These are phyloP conservation scores for Globisporangium perplexum DNA, from an alignment of 352 stramenopile species.

Conservation along the genomic window DNA sequence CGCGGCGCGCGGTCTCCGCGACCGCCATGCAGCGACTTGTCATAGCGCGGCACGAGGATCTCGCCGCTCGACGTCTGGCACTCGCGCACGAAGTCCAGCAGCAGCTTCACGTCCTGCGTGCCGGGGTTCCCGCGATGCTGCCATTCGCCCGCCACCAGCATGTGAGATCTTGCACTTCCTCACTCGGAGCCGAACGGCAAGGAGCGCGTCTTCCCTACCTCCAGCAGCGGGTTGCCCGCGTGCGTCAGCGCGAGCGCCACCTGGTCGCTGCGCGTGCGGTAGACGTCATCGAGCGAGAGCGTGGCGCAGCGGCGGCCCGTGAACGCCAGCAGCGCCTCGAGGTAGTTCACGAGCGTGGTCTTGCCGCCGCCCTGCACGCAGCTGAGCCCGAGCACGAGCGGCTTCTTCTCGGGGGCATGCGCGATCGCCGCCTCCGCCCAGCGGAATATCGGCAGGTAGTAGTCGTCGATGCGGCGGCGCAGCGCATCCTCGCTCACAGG, in stretches of 20 bases:
- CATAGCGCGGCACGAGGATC: slow-evolving; percentile 63
- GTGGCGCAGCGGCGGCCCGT: slow-evolving; percentile 61
- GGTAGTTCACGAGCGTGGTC: slow-evolving; percentile 69
- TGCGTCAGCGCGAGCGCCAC: slow-evolving; percentile 52
- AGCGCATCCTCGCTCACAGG: slow-evolving; percentile 28
- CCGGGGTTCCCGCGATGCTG: slow-evolving; percentile 80
- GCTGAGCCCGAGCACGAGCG: slow-evolving; percentile 66
- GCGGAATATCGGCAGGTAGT: slow-evolving; percentile 72
- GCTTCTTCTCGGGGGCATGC: neutral
- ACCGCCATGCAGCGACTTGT: slow-evolving; percentile 74
- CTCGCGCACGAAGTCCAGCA: slow-evolving; percentile 50
- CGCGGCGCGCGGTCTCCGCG: slow-evolving; percentile 62
- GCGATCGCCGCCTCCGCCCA: slow-evolving; percentile 43
- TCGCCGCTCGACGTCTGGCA: slow-evolving; percentile 39
- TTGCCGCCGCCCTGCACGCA: slow-evolving; percentile 84
- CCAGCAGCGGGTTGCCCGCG: slow-evolving; percentile 62
- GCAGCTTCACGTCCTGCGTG: slow-evolving; percentile 71
- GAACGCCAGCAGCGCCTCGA: slow-evolving; percentile 51
- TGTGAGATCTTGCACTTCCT: too few relatives aligned
- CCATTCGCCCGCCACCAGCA: neutral
- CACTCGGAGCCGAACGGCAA: too few relatives aligned
- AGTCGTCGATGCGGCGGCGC: slow-evolving; percentile 53
- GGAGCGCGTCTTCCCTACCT: too few relatives aligned
- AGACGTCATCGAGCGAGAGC: slow-evolving; percentile 83
- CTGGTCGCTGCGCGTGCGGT: slow-evolving; percentile 63